Evolutionary conservation across 192 early-diverging fungal genomes (phyloP), one percentile per base, ranked within the genome.

Genomic region (Coemansia sp.): DNA sequence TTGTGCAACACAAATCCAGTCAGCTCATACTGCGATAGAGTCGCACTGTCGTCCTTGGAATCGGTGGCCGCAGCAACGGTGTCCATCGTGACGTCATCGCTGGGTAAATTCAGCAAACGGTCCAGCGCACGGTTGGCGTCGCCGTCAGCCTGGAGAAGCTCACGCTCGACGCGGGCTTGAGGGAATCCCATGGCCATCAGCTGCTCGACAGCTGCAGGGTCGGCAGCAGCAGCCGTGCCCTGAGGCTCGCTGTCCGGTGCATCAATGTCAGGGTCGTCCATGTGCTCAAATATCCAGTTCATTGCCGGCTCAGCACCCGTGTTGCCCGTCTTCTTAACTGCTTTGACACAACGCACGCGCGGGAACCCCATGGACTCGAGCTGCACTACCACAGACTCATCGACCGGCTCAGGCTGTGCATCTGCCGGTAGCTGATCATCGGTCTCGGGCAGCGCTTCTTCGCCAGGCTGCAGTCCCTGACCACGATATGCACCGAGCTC

Each of bases 231-330:
- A 12, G 67, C 53, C 5, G 63, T 14, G 43, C 17, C 64, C 54
- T 25, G 58, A 43, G 39, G 63, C 56, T 48, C 41, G 14, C 64
- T 53, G 7, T 77, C 67, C 1, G 75, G 70, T 29, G 58, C 68
- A 54, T 84, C 76, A 41, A 84, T 84, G 86, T 92, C 89, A 29
- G 95, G 84, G 81, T 98, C 97, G 24, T 99, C 97, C 92, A 97
- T 95, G 63, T 97, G 94, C 72, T 93, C 92, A 82, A 97, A 92
- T 23, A 98, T 62, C 96, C 96, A 98, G 66, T 87, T 88, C 91
- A 95, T 94, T 2, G 96, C 97, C 4, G 83, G 73, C 59, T 96
- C 93, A 5, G 88, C 83, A 12, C 89, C 93, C 57, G 48, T 62
- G 69, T 93, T 90, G 15, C 91, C 93, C 3, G 94, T 96, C 22